Percentiles rank a stretch among this genome's conserved stretches.
Conservation (phyloP, 2,329 filamentous ascomycete species). For the Fusarium phyllophilum region DNA sequence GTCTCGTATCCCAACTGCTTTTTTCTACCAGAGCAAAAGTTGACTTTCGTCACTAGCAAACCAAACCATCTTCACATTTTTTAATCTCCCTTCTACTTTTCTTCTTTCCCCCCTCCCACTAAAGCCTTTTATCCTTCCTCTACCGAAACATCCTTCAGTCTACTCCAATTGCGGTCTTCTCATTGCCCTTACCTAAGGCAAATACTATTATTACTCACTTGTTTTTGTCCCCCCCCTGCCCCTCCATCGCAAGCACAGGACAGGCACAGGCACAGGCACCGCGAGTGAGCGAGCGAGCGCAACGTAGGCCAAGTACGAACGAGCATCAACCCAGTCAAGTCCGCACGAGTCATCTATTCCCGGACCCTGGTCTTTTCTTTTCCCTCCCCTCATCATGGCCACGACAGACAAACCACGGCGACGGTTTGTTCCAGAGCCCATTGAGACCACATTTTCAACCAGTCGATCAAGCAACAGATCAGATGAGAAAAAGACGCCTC, state of each 20-base stretch:
- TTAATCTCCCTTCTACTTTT: constrained; percentile 11
- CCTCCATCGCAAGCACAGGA: constrained; percentile 32
- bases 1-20: constrained; percentile 22
- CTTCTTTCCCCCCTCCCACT: neutral
- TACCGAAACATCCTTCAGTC: neutral
- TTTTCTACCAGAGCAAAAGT: neutral
- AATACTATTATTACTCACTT: constrained; percentile 14
- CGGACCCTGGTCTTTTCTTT: constrained; percentile 44
- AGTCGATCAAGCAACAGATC: constrained; percentile 57
- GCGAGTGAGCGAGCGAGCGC: constrained; percentile 21
- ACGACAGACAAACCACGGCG: constrained; percentile 57
- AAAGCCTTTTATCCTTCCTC: neutral
- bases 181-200: neutral
- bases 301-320: constrained; percentile 26
- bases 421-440: constrained; percentile 74
- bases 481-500: constrained; percentile 34
- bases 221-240: constrained; percentile 41
- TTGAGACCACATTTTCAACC: constrained; percentile 76
- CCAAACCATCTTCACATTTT: constrained; percentile 17
- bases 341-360: constrained; percentile 32
- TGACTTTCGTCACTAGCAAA: constrained; percentile 29
- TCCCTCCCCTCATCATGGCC: constrained; percentile 53
- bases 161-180: neutral
- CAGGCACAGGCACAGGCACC: constrained; percentile 11
- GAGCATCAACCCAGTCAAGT: constrained; percentile 31